Conservation (phyloP, 2,329 filamentous ascomycete species). For the Aspergillus ustus region DNA sequence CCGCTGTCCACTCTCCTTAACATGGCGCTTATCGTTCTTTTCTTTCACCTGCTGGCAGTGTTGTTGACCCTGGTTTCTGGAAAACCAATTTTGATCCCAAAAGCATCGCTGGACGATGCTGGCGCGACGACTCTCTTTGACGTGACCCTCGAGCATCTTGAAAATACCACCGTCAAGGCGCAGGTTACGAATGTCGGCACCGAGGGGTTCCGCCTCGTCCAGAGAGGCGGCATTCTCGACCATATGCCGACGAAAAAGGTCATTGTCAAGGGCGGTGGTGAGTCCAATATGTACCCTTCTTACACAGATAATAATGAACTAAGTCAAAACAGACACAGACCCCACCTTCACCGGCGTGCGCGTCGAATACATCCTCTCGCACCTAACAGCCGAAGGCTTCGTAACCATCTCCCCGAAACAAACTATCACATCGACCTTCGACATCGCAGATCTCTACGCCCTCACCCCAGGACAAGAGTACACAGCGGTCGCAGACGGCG, state of each 20-base stretch:
- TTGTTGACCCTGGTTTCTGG: slow-evolving; percentile 25
- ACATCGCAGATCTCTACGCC: slow-evolving; percentile 20
- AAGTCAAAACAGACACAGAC: slow-evolving; percentile 10
- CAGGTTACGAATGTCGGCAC: slow-evolving; percentile 18
- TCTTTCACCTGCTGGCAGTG: slow-evolving; percentile 20
- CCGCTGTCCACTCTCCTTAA: slow-evolving; percentile 7
- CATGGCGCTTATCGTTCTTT: slow-evolving; percentile 21
- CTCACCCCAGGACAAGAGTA: slow-evolving; percentile 19
- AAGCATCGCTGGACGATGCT: slow-evolving; percentile 19
- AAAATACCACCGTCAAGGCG: slow-evolving; percentile 21
- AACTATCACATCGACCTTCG: slow-evolving; percentile 21
- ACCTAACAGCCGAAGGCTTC: slow-evolving; percentile 20
- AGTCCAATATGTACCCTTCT: neutral
- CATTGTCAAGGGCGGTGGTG: slow-evolving; percentile 17
- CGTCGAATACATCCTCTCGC: slow-evolving; percentile 21
- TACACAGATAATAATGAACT: too few relatives aligned
- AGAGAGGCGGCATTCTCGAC: slow-evolving; percentile 22
- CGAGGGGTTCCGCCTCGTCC: slow-evolving; percentile 18
- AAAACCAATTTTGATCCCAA: slow-evolving; percentile 24
- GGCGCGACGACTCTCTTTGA: slow-evolving; percentile 8
- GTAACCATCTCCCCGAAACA: slow-evolving; percentile 19
- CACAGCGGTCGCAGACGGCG: slow-evolving; percentile 17
- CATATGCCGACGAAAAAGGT: slow-evolving; percentile 23
- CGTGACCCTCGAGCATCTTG: slow-evolving; percentile 16
- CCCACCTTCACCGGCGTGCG: slow-evolving; percentile 20